Evolutionary conservation across 2,329 filamentous ascomycete genomes (phyloP), one percentile per base, ranked within the genome.

Genomic region (Fusarium chaquense): DNA sequence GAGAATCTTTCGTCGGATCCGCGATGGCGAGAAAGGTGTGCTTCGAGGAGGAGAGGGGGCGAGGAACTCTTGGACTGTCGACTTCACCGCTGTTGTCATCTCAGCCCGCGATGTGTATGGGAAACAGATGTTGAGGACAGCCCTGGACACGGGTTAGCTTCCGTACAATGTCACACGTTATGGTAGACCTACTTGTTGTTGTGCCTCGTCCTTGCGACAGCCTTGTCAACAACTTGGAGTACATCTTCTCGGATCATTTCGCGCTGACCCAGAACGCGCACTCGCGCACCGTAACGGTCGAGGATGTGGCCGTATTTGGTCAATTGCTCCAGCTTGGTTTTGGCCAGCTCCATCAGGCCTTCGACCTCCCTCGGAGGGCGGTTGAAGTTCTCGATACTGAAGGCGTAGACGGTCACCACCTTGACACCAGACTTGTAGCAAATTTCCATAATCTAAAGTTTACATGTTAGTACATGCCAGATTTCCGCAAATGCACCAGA

Each of bases 381-480:
- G 79, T 98, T 97, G 84, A 97, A 99, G 83, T 99, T 99, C 81
- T 99, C 96, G 76, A 99, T 98, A 77, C 93, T 97, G 82, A 99
- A 99, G 18, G 96, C 96, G 79, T 98, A 99, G 69, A 99, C 94
- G 6, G 96, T 98, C 40, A 99, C 95, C 11, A 97, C 93, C 79
- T 96, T 95, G 68, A 99, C 95, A 57, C 96, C 96, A 62, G 92
- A 94, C 79, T 97, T 98, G 85, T 98, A 99, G 86, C 96, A 98
- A 58, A 99, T 93, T 81, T 99, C 96, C 63, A 99, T 90, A 55
- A 98, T 93, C 91, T 93, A 73, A 20, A 20, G 20, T 52, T 47
- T n/a, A 8, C 32, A 16, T 47, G 59, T 69, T 45, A 62, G 68
- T 49, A 49, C 47, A 36, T 38, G 38, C 32, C 38, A 16, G 30